Percentiles rank a stretch among this genome's conserved stretches.
These are phyloP conservation scores for Endocalyx cinctus DNA, from an alignment of 2,329 filamentous ascomycete genomes.

Conservation along the genomic window DNA sequence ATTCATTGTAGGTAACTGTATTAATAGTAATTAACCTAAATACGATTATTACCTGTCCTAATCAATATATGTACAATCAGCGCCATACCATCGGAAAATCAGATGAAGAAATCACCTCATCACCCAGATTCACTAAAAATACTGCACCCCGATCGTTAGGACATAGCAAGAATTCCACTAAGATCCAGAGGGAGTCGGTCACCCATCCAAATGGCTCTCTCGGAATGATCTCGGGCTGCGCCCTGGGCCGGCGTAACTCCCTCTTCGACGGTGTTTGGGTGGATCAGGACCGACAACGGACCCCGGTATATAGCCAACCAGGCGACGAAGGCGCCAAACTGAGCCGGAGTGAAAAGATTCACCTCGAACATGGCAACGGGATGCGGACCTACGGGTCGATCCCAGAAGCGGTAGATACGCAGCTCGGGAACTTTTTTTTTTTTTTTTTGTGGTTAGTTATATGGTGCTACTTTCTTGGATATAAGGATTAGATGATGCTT, in stretches of 20 bases:
- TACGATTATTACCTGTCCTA: too few species aligned
- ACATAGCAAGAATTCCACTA: too few species aligned
- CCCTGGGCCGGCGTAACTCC: constrained; percentile 24
- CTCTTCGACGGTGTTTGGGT: constrained; percentile 65
- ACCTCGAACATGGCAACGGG: constrained; percentile 89
- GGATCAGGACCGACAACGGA: constrained; percentile 71
- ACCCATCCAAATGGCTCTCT: constrained; percentile 71
- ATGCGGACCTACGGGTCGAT: constrained; percentile 75
- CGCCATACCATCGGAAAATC: too few species aligned
- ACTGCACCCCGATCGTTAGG: too few species aligned
- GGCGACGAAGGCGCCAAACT: constrained; percentile 84
- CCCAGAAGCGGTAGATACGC: constrained; percentile 74
- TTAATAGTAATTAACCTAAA: too few species aligned
- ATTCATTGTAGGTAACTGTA: too few species aligned
- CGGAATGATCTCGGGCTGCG: constrained; percentile 55
- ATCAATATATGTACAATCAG: too few species aligned
- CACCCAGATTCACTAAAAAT: too few species aligned
- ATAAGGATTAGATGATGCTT: too few species aligned
- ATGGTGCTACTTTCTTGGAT: too few species aligned
- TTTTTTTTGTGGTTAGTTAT: too few species aligned
- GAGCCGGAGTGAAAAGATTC: constrained; percentile 76
- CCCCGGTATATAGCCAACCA: constrained; percentile 83
- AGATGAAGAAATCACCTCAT: too few species aligned
- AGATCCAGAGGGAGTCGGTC: constrained; percentile 59
- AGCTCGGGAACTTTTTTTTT: constrained; percentile 69